Base-by-base conservation (phyloP, 2,329 filamentous ascomycete genomes). In the Stagonosporopsis cucurbitacearum region DNA sequence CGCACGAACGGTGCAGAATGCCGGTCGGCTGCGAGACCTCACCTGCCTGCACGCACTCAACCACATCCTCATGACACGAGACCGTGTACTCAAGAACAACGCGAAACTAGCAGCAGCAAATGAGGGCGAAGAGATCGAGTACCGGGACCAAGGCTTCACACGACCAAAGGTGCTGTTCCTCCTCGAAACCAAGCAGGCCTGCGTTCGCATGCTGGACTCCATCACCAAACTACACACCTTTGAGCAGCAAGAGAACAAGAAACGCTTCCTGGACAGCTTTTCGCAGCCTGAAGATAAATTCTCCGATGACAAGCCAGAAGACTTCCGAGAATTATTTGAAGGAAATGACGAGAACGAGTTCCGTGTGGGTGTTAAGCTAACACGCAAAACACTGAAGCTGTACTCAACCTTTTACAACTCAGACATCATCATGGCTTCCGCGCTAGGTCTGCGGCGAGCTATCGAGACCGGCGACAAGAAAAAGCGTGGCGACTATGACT, bases 291-390 rank as follows among this genome's bases (percentile, higher is more conserved):
- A 90, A 20, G 83, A 87, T 56, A 86, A 85, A 35, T 88, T 92
- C 64, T 86, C 88, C 23, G 80, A 84, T 8, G 87, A 90, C 70
- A 91, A 92, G 70, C 89, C 95, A 0, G 88, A 88, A 3, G 95
- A 98, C 73, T 98, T 96, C 77, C 83, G 85, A 22, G 90, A 96
- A 53, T 82, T 98, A 0, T 99, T 99, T 70, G 88, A 88, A 58
- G 95, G 95, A 56, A 98, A 97, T 72, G 92, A 96, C 72, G 95
- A 98, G 72, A 95, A 99, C 77, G 95, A 96, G 85, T 99, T 98
- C 79, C 87, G 94, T 3, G 81, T 98, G 2, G 95, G 94, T n/a
- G 77, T 99, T 71, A 99, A 98, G 76, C 96, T 99, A 74, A 98
- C 95, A 0, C 86, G 95, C 58, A 98, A 97, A 77, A 96, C 92